Evolutionary conservation across 208 protist genomes (phyloP).

Genomic region (Wallacemonas sp.): DNA sequence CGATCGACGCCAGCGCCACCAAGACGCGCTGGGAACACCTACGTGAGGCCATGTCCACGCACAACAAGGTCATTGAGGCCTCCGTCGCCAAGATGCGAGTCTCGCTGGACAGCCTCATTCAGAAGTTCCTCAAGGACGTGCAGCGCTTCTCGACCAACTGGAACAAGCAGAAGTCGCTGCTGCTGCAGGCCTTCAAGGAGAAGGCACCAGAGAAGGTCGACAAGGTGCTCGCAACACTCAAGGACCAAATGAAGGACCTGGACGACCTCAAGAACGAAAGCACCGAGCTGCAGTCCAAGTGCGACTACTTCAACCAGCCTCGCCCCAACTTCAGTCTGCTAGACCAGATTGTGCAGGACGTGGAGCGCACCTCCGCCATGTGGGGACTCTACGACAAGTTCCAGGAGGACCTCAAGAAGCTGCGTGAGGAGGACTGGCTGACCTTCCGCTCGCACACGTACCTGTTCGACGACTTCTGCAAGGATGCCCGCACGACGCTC

Average conservation of each 20-base stretch:
- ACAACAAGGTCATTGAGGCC: conserved; percentile 91
- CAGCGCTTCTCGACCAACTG: conserved; percentile 91
- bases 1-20: conserved; percentile 79
- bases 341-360: conserved; percentile 57
- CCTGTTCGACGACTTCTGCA: conserved; percentile 95
- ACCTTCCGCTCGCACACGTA: conserved; percentile 93
- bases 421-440: conserved; percentile 94
- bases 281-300: conserved; percentile 85
- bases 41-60: conserved; percentile 84
- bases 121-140: conserved; percentile 85
- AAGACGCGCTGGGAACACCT: conserved; percentile 93
- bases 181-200: conserved; percentile 65
- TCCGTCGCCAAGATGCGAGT: conserved; percentile 88
- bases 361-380: conserved; percentile 59
- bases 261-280: conserved; percentile 69
- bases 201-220: conserved; percentile 57
- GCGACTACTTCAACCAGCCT: conserved; percentile 90
- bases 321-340: conserved; percentile 79
- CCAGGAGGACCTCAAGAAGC: conserved; percentile 56
- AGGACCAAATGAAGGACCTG: conserved; percentile 83
- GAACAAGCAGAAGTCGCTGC: conserved; percentile 84
- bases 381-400: conserved; percentile 91
- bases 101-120: conserved; percentile 84
- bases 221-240: conserved; percentile 62
- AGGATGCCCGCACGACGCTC: conserved; percentile 76